phyloP scores from a whole-genome alignment of 192 early-diverging fungal species.

The Endogone sp. region DNA sequence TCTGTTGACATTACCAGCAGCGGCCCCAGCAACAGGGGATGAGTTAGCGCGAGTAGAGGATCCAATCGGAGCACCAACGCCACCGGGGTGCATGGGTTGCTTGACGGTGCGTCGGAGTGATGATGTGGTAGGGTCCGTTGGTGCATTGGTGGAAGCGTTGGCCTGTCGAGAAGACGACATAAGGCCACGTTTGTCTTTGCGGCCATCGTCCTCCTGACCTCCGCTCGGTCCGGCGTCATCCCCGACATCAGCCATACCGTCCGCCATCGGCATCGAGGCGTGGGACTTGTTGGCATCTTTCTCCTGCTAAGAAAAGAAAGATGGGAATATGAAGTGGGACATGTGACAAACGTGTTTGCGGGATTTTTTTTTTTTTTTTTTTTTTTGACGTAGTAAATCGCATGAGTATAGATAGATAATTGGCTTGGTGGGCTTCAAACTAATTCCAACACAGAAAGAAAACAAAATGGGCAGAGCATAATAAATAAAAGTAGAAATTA shows the following conservation, averaged over 20 bases:
- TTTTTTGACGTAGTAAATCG: no score
- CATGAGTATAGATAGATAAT: no score
- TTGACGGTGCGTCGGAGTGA: constrained; percentile 7
- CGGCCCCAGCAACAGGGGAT: not conserved
- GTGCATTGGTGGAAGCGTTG: not conserved
- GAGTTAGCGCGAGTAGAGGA: not conserved
- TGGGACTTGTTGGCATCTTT: constrained; percentile 20
- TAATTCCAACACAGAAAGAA: no score
- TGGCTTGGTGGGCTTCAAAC: no score
- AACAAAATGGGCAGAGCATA: not conserved
- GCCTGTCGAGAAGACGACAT: not conserved
- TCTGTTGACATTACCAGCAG: not conserved
- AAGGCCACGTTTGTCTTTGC: constrained; percentile 1
- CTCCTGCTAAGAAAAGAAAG: constrained; percentile 7
- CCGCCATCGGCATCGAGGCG: constrained; percentile 9
- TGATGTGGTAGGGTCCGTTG: not conserved
- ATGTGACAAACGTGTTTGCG: not conserved
- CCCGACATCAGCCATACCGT: not conserved
- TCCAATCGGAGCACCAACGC: constrained; percentile 7
- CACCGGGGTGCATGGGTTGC: not conserved
- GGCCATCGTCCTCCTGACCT: constrained; percentile 6
- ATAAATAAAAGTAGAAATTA: not conserved
- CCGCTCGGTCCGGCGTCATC: constrained; percentile 2
- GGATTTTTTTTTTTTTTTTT: no score
- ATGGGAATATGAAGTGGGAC: not conserved